A percentile compares a stretch with the other conserved stretches of the same genome.
Conservation (phyloP, 192 early-diverging fungal genomes). For the Mortierella claussenii region DNA sequence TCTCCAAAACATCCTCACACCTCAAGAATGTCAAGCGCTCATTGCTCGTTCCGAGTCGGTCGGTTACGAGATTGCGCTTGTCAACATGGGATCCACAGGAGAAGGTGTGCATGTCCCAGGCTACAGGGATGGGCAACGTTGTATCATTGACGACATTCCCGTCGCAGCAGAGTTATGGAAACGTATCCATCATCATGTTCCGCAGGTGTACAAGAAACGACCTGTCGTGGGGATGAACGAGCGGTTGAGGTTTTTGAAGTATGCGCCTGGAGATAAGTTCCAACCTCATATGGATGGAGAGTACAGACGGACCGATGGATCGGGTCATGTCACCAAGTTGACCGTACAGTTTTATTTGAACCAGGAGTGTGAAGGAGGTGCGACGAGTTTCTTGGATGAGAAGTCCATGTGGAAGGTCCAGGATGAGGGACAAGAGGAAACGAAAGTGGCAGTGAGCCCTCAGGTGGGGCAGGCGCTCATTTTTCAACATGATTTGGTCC, state of each 20-base stretch:
- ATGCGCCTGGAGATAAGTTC: conserved; percentile 48
- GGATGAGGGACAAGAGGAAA: not conserved
- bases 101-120: conserved; percentile 28
- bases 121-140: conserved; percentile 39
- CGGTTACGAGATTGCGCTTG: conserved; percentile 45
- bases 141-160: conserved; percentile 40
- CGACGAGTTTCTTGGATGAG: conserved; percentile 52
- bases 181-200: conserved; percentile 39
- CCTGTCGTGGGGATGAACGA: conserved; percentile 53
- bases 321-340: conserved; percentile 42
- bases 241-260: conserved; percentile 54
- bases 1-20: conserved; percentile 36
- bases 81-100: conserved; percentile 34
- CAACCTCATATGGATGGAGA: conserved; percentile 52
- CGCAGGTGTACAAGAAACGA: conserved; percentile 7
- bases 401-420: conserved; percentile 8
- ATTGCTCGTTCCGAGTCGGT: conserved; percentile 38
- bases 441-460: conserved; percentile 24
- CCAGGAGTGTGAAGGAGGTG: conserved; percentile 56
- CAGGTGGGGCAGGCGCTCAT: conserved; percentile 44
- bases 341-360: conserved; percentile 62
- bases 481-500: conserved; percentile 55
- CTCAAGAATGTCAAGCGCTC: conserved; percentile 51
- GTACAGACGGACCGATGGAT: conserved; percentile 47
- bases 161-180: conserved; percentile 30